phyloP scores from a whole-genome alignment of 768 basidiomycete genomes.

The Podaxis sp. region DNA sequence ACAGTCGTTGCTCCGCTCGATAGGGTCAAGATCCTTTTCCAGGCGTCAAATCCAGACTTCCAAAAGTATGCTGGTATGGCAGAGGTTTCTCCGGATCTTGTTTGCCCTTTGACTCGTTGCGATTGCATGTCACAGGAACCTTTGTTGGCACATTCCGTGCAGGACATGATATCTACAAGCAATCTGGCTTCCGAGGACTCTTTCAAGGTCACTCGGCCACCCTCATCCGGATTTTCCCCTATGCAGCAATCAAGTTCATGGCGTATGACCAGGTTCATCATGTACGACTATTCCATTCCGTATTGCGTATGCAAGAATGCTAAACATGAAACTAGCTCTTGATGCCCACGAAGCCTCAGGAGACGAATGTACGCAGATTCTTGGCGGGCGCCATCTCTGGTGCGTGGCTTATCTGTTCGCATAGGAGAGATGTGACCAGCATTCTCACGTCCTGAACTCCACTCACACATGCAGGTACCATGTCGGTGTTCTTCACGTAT shows the following conservation, averaged over 20 bases:
- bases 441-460: constrained; percentile 3
- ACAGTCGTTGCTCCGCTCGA: constrained; percentile 95
- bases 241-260: constrained; percentile 97
- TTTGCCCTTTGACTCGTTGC: not conserved
- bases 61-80: constrained; percentile 84
- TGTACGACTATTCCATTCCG: constrained; percentile 39
- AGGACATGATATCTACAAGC: constrained; percentile 64
- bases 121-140: constrained; percentile 51
- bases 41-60: constrained; percentile 94
- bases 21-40: constrained; percentile 97
- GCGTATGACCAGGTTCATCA: constrained; percentile 86
- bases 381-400: constrained; percentile 87
- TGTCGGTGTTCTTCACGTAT: constrained; percentile 90
- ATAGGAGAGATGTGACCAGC: not conserved
- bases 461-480: constrained; percentile 52
- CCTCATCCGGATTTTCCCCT: constrained; percentile 91
- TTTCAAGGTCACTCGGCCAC: constrained; percentile 98
- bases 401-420: constrained; percentile 29
- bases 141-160: constrained; percentile 86
- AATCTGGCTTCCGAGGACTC: constrained; percentile 72
- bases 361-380: constrained; percentile 81
- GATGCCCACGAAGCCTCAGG: constrained; percentile 78
- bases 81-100: not conserved
- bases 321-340: constrained; percentile 48
- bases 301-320: not conserved